These are phyloP conservation scores for Rubroboletus pulcherrimus DNA, from an alignment of 768 basidiomycete genomes.

Conservation along the genomic window DNA sequence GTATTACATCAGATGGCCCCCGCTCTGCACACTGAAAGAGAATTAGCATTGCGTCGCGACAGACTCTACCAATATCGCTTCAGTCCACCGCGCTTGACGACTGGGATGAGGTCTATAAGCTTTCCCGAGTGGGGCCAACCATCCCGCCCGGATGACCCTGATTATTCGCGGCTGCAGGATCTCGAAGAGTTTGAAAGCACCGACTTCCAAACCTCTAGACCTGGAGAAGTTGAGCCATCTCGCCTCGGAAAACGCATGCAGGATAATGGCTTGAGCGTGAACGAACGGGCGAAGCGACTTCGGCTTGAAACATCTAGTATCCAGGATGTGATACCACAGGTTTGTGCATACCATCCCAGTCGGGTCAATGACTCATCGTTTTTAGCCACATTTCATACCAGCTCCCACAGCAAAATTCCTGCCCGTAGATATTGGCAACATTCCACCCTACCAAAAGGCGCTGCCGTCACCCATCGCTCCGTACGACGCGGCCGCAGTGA, in stretches of 20 bases:
- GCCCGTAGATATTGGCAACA: conserved; percentile 18
- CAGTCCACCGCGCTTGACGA: conserved; percentile 15
- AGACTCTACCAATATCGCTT: conserved; percentile 23
- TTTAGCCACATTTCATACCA: conserved; percentile 25
- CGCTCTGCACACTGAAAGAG: conserved; percentile 5
- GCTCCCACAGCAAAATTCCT: conserved; percentile 13
- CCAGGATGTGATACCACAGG: conserved; percentile 43
- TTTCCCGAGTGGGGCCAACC: conserved; percentile 40
- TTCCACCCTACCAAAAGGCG: conserved; percentile 34
- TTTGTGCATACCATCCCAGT: conserved; percentile 23
- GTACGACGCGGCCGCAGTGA: conserved; percentile 31
- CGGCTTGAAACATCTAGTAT: conserved; percentile 37
- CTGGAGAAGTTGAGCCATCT: neutral
- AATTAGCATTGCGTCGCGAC: conserved; percentile 13
- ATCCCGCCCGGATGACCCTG: conserved; percentile 28
- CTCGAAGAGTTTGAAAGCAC: conserved; percentile 45
- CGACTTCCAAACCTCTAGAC: conserved; percentile 22
- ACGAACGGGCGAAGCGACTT: conserved; percentile 29
- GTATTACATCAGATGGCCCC: conserved; percentile 3
- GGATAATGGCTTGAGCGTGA: neutral
- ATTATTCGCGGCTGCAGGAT: conserved; percentile 35
- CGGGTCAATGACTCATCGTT: conserved; percentile 10
- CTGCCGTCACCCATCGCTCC: conserved; percentile 37
- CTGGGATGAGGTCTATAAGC: neutral
- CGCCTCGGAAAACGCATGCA: conserved; percentile 10